Conservation (phyloP, 345 rosid species). For the Erodium maritimum region DNA sequence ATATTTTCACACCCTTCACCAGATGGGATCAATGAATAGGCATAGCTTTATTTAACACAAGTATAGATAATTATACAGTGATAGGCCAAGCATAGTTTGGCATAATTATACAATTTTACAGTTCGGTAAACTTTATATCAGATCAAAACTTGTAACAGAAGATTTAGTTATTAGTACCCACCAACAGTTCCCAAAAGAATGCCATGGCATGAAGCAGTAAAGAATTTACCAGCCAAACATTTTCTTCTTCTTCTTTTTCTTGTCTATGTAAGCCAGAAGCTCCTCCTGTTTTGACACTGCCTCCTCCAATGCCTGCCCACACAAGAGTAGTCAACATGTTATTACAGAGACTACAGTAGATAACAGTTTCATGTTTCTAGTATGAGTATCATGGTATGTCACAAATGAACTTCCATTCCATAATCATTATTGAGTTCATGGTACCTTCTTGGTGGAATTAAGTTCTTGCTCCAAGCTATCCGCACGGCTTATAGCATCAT, state of each 20-base stretch:
- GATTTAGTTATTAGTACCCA: background rate
- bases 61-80: background rate
- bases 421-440: background rate
- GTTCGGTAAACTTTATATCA: background rate
- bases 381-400: no score
- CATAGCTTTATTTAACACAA: background rate
- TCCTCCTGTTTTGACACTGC: slow-evolving; percentile 20
- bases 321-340: background rate
- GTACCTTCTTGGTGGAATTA: slow-evolving; percentile 35
- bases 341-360: no score
- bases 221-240: background rate
- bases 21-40: no score
- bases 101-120: background rate
- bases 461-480: slow-evolving; percentile 37
- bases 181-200: background rate
- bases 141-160: background rate
- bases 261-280: slow-evolving; percentile 13
- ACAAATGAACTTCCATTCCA: no score
- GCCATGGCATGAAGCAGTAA: background rate
- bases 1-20: no score
- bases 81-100: background rate
- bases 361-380: background rate
- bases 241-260: slow-evolving; percentile 1
- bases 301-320: slow-evolving; percentile 19
- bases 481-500: slow-evolving; percentile 31